Conservation (phyloP, 495 filamentous ascomycete genomes). For the Penicillium salamii region DNA sequence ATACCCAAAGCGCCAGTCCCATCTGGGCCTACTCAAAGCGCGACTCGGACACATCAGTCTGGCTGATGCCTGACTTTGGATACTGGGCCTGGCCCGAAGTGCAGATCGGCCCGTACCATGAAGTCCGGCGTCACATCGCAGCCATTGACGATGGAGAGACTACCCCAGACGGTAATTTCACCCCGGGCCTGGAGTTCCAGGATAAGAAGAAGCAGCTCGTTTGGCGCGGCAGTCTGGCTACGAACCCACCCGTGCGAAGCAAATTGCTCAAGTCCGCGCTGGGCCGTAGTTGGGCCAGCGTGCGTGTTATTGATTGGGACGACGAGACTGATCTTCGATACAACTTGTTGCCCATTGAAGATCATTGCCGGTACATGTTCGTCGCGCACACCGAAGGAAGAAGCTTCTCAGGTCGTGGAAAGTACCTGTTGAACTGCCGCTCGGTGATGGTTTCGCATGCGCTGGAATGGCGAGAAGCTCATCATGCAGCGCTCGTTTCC, state of each 20-base stretch:
- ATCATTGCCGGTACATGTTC: slow-evolving; percentile 62
- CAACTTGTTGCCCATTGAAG: slow-evolving; percentile 47
- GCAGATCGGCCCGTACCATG: slow-evolving; percentile 55
- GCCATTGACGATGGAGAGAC: slow-evolving; percentile 32
- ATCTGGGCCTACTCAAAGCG: slow-evolving; percentile 55
- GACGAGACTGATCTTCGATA: slow-evolving; percentile 31
- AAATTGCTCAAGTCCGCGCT: slow-evolving; percentile 43
- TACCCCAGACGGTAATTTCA: slow-evolving; percentile 9
- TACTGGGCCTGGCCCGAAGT: slow-evolving; percentile 72
- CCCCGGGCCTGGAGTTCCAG: slow-evolving; percentile 24
- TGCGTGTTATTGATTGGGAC: slow-evolving; percentile 49
- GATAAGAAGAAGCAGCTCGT: slow-evolving; percentile 63
- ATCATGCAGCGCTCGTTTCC: slow-evolving; percentile 35
- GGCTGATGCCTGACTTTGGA: slow-evolving; percentile 78
- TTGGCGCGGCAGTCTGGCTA: slow-evolving; percentile 60
- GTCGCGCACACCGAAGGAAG: slow-evolving; percentile 57
- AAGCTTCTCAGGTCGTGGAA: slow-evolving; percentile 55
- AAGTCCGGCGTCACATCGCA: slow-evolving; percentile 43
- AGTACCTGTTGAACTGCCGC: slow-evolving; percentile 59
- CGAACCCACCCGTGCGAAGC: slow-evolving; percentile 38
- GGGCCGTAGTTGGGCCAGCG: slow-evolving; percentile 51
- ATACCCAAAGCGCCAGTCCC: slow-evolving; percentile 22
- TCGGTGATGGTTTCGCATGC: slow-evolving; percentile 52
- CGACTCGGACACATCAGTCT: slow-evolving; percentile 45
- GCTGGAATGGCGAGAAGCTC: slow-evolving; percentile 40